Conservation (phyloP, 768 basidiomycete genomes). For the Suillus bovinus region DNA sequence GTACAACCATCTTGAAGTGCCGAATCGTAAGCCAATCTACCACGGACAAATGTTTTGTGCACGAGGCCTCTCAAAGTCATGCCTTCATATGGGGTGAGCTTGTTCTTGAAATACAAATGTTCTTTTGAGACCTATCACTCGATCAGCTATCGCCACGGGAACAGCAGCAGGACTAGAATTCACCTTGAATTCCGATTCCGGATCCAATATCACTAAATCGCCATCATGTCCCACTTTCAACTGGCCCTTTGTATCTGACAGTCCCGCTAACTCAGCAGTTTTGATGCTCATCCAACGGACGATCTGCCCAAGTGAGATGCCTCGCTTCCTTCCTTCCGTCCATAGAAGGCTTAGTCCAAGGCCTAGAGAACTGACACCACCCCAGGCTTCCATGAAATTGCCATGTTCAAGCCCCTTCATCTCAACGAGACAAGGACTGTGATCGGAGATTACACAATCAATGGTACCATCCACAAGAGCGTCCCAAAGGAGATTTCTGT, state of each 20-base stretch:
- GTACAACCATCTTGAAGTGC: conserved; percentile 32
- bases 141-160: conserved; percentile 10
- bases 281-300: conserved; percentile 70
- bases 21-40: conserved; percentile 61
- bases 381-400: conserved; percentile 90
- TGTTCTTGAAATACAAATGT: conserved; percentile 87
- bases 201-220: conserved; percentile 87
- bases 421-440: conserved; percentile 84
- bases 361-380: conserved; percentile 90
- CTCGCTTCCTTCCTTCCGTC: conserved; percentile 67
- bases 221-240: conserved; percentile 78
- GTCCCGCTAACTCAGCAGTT: conserved; percentile 79
- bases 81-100: conserved; percentile 88
- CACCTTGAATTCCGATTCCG: conserved; percentile 48
- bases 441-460: conserved; percentile 94
- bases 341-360: conserved; percentile 86
- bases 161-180: conserved; percentile 10
- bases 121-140: conserved; percentile 67
- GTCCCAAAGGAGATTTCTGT: conserved; percentile 77
- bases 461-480: conserved; percentile 82
- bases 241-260: conserved; percentile 69
- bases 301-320: conserved; percentile 58
- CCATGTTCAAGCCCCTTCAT: conserved; percentile 79
- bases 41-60: conserved; percentile 76
- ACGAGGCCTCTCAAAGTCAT: conserved; percentile 67